These are phyloP conservation scores for Orbilia quercus DNA, from an alignment of 2,329 filamentous ascomycete species.

Conservation along the genomic window DNA sequence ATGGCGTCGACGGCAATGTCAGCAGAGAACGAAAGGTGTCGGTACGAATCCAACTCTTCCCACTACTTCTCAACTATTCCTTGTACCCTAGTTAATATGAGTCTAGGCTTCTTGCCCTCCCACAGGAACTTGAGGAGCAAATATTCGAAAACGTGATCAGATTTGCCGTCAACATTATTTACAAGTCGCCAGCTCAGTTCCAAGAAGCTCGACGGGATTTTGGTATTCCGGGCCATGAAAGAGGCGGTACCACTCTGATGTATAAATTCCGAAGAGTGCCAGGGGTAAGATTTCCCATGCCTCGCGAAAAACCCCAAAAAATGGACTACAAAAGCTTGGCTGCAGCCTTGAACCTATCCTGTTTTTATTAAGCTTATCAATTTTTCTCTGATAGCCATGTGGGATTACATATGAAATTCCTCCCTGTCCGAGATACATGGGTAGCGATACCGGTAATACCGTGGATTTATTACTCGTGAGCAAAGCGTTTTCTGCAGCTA, in stretches of 20 bases:
- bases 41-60: neutral
- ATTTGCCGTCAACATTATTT: slow-evolving; percentile 16
- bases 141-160: slow-evolving; percentile 30
- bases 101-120: slow-evolving; percentile 15
- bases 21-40: neutral
- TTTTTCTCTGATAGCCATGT: slow-evolving; percentile 6
- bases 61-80: neutral
- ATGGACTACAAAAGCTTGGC: neutral
- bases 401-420: slow-evolving; percentile 14
- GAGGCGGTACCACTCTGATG: neutral
- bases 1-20: too few relatives aligned
- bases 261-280: slow-evolving; percentile 4
- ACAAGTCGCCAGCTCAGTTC: slow-evolving; percentile 6
- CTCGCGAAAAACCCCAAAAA: neutral
- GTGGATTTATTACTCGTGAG: slow-evolving; percentile 14
- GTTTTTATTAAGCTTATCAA: too few relatives aligned
- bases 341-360: neutral
- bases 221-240: neutral
- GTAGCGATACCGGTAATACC: neutral
- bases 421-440: slow-evolving; percentile 2
- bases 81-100: neutral
- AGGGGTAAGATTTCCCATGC: slow-evolving; percentile 5
- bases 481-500: slow-evolving; percentile 19
- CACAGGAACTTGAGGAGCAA: slow-evolving; percentile 14
- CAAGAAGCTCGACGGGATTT: slow-evolving; percentile 3